Conservation (phyloP, 257 asterid genomes). For the Solanum gracilifrons region DNA sequence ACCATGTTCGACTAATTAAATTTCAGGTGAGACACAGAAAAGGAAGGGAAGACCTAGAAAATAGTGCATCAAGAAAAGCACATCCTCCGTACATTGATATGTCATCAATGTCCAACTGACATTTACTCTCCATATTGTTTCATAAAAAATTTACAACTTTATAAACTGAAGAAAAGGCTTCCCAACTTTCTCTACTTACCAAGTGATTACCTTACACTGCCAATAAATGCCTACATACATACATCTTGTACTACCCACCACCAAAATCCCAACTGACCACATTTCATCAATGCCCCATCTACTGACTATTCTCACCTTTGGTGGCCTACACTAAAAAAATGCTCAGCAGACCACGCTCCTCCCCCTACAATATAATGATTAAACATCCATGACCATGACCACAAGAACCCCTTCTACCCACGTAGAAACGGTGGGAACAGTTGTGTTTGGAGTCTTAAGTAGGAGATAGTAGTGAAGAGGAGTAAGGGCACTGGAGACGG, state of each 20-base stretch:
- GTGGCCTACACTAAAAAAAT: neutral
- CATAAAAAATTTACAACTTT: neutral
- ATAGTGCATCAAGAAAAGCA: neutral
- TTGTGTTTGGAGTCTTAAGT: neutral
- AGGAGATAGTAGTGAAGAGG: neutral
- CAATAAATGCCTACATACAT: neutral
- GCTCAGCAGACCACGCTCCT: neutral
- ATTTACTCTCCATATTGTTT: neutral
- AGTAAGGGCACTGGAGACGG: neutral
- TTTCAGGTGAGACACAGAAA: neutral
- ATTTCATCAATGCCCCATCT: neutral
- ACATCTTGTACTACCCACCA: neutral
- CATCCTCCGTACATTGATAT: neutral
- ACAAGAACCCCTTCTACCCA: neutral
- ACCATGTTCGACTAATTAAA: neutral
- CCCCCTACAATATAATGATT: neutral
- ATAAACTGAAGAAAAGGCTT: neutral
- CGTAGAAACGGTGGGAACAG: neutral
- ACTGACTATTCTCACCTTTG: neutral
- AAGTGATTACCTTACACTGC: neutral
- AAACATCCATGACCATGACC: neutral
- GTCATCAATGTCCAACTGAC: neutral
- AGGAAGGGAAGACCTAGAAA: neutral
- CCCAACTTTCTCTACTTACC: neutral
- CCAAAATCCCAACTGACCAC: neutral